Evolutionary conservation across 2,329 filamentous ascomycete species (phyloP), one percentile per base, ranked within the genome.

Genomic region (Leptographium procerum): DNA sequence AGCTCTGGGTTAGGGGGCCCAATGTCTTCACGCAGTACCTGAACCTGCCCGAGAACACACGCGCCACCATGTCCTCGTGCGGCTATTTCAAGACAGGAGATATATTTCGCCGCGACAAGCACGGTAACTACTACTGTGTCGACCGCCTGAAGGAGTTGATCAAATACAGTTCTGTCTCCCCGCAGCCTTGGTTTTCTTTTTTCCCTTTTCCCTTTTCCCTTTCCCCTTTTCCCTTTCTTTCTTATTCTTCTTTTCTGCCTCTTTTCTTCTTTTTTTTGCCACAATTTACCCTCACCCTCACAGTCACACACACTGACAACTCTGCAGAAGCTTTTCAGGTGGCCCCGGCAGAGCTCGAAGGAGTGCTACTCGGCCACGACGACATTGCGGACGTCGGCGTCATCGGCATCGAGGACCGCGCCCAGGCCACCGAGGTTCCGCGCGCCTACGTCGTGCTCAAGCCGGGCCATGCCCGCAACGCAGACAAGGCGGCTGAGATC

Each of bases 41-140:
- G 64, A 89, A 90, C 66, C 87, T 88, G 59, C 80, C 83, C 0
- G 81, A 86, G 61, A 82, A 85, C 3, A 90, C 89, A 3, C 76
- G 75, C 2, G 84, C 89, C 52, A 84, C 87, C 0, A 83, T 94
- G 61, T 88, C 87, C 2, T 64, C 75, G 0, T 89, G 95, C 63
- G 89, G 89, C 1, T 96, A 85, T 75, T 96, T 95, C 78, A 91
- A 86, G 71, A 96, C 91, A 0, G 91, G 91, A 2, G 91, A 96
- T 66, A 84, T 96, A 29, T 88, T 89, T 4, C 85, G 88, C 63
- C 82, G 88, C 66, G 89, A 95, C 67, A 74, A 79, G 52, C 78
- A 88, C 55, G 88, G 88, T 33, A 89, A 95, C 67, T 89, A 95
- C 66, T 96, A 85, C 75, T 92, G 96, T 68, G 95, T 91, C 1